Base-by-base conservation (phyloP, 2,329 filamentous ascomycete species). In the Ophiostoma angusticollis region DNA sequence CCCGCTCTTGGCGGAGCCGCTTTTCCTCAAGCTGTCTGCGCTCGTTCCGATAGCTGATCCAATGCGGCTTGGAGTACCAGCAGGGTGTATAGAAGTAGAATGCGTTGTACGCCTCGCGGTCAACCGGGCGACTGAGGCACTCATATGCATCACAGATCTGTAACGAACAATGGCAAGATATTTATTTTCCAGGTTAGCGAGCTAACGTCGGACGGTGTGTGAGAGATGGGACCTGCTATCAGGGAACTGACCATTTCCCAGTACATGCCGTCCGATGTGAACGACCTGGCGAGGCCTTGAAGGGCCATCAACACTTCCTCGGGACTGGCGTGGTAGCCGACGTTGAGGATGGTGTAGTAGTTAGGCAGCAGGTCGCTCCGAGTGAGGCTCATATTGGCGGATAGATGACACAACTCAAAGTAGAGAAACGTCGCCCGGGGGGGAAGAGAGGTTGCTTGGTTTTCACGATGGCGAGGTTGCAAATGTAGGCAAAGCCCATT, bases 41-140 rank as follows among this genome's bases (percentile, higher is more conserved):
- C 19, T 42, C 32, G n/a, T 39, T 18, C 21, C 36, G 28, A 24
- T 42, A 42, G 16, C 14, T 6, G 8, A 33, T 18, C 40, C 40
- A 42, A 2, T 22, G 36, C 4, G 28, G 11, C 5, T 29, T 36
- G 3, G 40, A 39, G 23, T 39, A 28, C 35, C 40, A 39, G 40
- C 40, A 42, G 21, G 40, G 35, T 7, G 35, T 24, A 11, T 38
- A 22, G 16, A 39, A 39, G 40, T 36, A 42, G 14, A 39, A 42
- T 7, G 23, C 40, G 16, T 39, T 30, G 24, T 36, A 42, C 16
- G 40, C 27, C 13, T 31, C 32, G 3, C 40, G 40, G 21, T 39
- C 36, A 18, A 28, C 36, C 2, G 36, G 13, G 36, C 19, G 35
- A 33, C 36, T 35, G 21, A 42, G 28, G 18, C 40, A 42, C 18